Evolutionary conservation across 768 basidiomycete species (phyloP), one percentile per base, ranked within the genome.

Genomic region (Hericium erinaceus): DNA sequence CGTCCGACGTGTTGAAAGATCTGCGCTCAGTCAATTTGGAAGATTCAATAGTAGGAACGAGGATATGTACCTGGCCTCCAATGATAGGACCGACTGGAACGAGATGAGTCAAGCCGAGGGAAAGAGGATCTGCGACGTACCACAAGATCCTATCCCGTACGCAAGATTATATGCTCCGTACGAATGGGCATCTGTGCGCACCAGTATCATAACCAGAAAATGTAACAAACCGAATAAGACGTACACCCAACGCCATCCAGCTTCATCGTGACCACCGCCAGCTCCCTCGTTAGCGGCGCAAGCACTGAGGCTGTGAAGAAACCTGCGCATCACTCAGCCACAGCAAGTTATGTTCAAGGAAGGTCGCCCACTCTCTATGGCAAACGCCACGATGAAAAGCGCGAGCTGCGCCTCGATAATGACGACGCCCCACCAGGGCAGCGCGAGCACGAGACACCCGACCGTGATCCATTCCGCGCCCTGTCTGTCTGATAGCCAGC

Each of bases 131-230:
- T 56, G 44, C 11, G n/a, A 71, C 79, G 67, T 61, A 87, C 87
- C 65, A 49, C 80, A 70, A 39, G 82, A 77, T 33, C 85, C 87
- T 57, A 85, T 66, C 1, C 84, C 87, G 60, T 82, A 88, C 2
- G 80, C 81, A 12, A 89, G 65, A 70, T 89, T 91, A 66, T 87
- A 88, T 0, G 81, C 83, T 3, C 82, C 87, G 63, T 87, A 90
- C 3, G 86, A 76, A 64, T 89, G 87, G 0, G 79, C 87, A 68
- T 85, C 88, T 89, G 61, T 10, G 33, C 33, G 33, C 9, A 33
- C 2, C 33, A 33, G 33, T 10, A 33, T 33, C 33, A 33, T 10
- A 33, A 33, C 33, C 33, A 33, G 4, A 6, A 8, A 10, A 7
- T 18, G 2, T 12, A 1, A 60, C 22, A 10, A 67, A 56, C n/a